phyloP scores from a whole-genome alignment of 805 yeast genomes.

The Candida palmyrensis region DNA sequence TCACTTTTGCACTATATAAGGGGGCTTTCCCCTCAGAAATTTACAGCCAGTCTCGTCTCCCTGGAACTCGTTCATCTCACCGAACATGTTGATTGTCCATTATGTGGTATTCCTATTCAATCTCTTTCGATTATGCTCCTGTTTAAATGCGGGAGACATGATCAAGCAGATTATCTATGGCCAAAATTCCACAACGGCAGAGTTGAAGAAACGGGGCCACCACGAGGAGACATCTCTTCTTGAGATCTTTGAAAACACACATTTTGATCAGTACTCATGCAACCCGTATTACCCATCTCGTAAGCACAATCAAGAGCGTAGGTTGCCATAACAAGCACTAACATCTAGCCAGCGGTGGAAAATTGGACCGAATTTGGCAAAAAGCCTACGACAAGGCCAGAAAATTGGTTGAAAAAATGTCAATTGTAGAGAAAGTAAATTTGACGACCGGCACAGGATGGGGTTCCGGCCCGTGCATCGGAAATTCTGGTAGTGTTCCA shows the following conservation, averaged over 20 bases:
- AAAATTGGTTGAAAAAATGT: slow-evolving; percentile 50
- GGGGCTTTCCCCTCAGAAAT: too few relatives aligned
- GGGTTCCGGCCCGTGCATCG: slow-evolving; percentile 58
- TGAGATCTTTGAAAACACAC: slow-evolving; percentile 20
- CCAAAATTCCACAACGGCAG: slow-evolving; percentile 3
- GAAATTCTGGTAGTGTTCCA: slow-evolving; percentile 56
- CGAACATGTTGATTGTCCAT: too few relatives aligned
- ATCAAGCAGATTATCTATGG: slow-evolving; percentile 4
- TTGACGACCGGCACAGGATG: slow-evolving; percentile 62
- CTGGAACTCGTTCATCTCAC: too few relatives aligned
- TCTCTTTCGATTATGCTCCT: too few relatives aligned
- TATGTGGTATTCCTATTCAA: too few relatives aligned
- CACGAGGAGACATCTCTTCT: slow-evolving; percentile 30
- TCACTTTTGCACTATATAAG: too few relatives aligned
- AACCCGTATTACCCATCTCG: slow-evolving; percentile 34
- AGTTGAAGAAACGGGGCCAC: slow-evolving; percentile 17
- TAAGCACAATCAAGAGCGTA: slow-evolving; percentile 24
- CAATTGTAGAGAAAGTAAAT: slow-evolving; percentile 55
- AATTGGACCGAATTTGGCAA: slow-evolving; percentile 50
- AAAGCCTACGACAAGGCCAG: slow-evolving; percentile 53
- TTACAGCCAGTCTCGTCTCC: too few relatives aligned
- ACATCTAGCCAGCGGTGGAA: slow-evolving; percentile 39
- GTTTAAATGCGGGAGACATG: slow-evolving; percentile 1
- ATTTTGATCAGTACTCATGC: slow-evolving; percentile 21
- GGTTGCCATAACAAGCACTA: too few relatives aligned